These are phyloP conservation scores for Urtica urens DNA, from an alignment of 306 rosid genomes.

Conservation along the genomic window DNA sequence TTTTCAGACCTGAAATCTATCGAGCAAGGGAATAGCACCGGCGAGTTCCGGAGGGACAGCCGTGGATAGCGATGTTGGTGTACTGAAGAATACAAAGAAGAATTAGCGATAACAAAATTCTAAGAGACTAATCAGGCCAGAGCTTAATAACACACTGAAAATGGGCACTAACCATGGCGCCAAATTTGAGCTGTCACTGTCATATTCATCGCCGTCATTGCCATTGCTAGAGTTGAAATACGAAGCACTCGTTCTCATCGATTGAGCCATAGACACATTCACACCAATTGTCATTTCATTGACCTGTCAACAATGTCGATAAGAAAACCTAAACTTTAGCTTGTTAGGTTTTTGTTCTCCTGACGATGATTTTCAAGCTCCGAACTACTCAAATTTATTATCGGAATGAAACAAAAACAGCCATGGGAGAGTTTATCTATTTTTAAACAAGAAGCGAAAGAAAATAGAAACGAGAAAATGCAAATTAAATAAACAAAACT, in stretches of 20 bases:
- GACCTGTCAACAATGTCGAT: neutral
- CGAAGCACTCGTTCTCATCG: conserved; percentile 45
- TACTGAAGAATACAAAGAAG: conserved; percentile 34
- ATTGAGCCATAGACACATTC: conserved; percentile 47
- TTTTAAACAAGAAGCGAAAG: no score
- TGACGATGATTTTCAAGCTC: neutral
- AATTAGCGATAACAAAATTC: neutral
- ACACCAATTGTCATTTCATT: conserved; percentile 53
- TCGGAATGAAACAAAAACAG: no score
- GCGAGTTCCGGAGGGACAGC: conserved; percentile 75
- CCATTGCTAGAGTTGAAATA: conserved; percentile 60
- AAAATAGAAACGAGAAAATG: neutral
- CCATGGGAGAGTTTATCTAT: no score
- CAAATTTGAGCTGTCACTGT: conserved; percentile 31
- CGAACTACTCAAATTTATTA: no score
- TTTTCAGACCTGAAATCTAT: conserved; percentile 55
- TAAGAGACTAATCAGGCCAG: neutral
- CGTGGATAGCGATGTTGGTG: conserved; percentile 60
- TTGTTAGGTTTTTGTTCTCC: neutral
- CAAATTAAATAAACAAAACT: no score
- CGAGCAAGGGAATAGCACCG: conserved; percentile 84
- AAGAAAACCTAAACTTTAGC: neutral
- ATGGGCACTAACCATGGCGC: conserved; percentile 60
- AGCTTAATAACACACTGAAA: neutral
- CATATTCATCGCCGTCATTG: conserved; percentile 43